phyloP scores from a whole-genome alignment of 202 grass and related monocot genomes.

The Zoysia matrella region DNA sequence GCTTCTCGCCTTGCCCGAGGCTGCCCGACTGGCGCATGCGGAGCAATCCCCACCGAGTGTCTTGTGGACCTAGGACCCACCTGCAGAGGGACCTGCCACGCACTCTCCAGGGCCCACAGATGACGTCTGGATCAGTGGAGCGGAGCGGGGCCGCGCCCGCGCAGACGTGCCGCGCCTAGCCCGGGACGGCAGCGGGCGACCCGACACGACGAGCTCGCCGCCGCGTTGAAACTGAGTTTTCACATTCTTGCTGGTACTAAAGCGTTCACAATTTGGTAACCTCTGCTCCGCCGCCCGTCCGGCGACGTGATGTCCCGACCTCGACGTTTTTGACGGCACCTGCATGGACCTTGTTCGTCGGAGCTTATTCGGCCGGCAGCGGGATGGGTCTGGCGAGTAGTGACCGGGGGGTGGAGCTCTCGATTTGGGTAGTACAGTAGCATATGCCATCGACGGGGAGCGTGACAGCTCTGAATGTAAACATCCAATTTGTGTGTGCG shows the following conservation, averaged over 20 bases:
- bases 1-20: constrained; percentile 46
- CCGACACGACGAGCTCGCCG: background rate
- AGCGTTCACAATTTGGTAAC: background rate
- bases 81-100: background rate
- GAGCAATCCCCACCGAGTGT: background rate
- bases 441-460: no score
- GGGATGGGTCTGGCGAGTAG: background rate
- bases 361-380: background rate
- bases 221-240: background rate
- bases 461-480: no score
- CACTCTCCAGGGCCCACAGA: background rate
- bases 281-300: background rate
- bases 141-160: no score
- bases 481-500: no score
- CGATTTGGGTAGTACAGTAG: background rate
- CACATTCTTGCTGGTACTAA: no score
- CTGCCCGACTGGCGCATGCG: background rate
- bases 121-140: no score
- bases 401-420: background rate
- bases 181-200: background rate
- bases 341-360: background rate
- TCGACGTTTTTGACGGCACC: background rate
- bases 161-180: no score
- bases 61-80: background rate
- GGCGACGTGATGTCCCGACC: background rate